phyloP scores from a whole-genome alignment of 164 flowering plant species.

The Aristolochia fimbriata region DNA sequence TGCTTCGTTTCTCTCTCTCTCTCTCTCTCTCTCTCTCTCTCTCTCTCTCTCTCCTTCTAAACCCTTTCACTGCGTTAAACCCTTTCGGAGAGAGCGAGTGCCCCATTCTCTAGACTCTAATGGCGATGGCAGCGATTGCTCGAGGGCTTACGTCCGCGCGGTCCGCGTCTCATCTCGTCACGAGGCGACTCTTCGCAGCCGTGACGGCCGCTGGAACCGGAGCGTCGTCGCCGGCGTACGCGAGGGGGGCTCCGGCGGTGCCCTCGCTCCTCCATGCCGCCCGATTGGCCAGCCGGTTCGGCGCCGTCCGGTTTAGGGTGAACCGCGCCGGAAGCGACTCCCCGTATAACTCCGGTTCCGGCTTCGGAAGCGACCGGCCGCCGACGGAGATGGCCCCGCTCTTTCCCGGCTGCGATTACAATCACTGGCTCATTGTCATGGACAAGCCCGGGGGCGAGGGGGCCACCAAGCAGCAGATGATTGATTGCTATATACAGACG shows the following conservation, averaged over 20 bases:
- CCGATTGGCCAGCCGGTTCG: conserved; percentile 22
- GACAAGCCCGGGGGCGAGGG: conserved; percentile 93
- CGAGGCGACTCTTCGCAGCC: conserved; percentile 32
- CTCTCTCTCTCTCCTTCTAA: no score
- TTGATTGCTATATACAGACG: conserved; percentile 71
- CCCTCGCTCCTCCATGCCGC: conserved; percentile 28
- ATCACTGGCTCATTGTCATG: conserved; percentile 92
- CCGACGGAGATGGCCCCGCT: conserved; percentile 91
- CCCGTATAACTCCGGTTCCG: conserved; percentile 59
- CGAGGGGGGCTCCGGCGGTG: conserved; percentile 10
- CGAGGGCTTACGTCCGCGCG: conserved; percentile 20
- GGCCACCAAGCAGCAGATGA: conserved; percentile 81
- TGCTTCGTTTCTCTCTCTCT: no score
- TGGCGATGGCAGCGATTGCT: conserved; percentile 7
- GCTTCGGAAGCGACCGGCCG: conserved; percentile 59
- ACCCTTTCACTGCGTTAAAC: no score
- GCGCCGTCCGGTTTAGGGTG: conserved; percentile 35
- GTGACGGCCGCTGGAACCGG: conserved; percentile 17
- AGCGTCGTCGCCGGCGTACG: conserved; percentile 22
- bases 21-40: no score
- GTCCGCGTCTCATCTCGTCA: conserved; percentile 9
- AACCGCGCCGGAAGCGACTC: conserved; percentile 39
- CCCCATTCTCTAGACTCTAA: no score
- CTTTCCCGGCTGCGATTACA: conserved; percentile 84
- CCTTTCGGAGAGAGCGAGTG: no score